These are phyloP conservation scores for Nicotiana tabacum DNA, from an alignment of 257 asterid species.

Conservation along the genomic window DNA sequence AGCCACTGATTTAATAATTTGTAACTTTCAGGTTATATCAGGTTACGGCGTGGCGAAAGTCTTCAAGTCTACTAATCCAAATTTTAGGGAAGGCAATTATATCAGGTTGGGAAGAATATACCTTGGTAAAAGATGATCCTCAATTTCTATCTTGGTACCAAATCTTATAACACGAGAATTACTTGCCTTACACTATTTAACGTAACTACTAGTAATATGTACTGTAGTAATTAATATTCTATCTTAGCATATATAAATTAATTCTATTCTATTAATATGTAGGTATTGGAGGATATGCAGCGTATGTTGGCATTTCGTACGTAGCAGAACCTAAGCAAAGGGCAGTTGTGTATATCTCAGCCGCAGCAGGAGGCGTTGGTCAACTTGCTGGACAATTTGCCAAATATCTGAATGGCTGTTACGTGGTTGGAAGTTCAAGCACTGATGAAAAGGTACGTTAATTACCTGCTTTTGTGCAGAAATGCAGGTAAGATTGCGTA, in stretches of 20 bases:
- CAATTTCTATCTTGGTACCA: background rate
- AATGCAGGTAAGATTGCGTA: too few relatives aligned
- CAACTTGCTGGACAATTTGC: slow-evolving; percentile 16
- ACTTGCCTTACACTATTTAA: too few relatives aligned
- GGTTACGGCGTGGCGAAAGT: background rate
- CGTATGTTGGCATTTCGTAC: background rate
- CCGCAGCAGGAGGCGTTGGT: slow-evolving; percentile 16
- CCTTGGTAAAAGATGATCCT: background rate
- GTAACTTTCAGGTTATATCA: background rate
- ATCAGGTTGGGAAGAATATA: background rate
- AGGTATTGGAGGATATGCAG: background rate
- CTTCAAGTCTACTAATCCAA: background rate
- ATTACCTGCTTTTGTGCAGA: too few relatives aligned
- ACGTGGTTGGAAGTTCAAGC: slow-evolving; percentile 13
- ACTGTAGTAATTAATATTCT: too few relatives aligned
- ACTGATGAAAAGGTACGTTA: slow-evolving; percentile 6
- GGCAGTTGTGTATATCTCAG: slow-evolving; percentile 11
- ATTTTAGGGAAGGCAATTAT: background rate
- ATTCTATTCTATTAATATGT: background rate
- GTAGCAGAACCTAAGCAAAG: slow-evolving; percentile 3
- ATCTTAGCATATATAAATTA: too few relatives aligned
- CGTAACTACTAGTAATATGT: too few relatives aligned
- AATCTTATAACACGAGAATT: background rate
- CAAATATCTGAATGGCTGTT: background rate
- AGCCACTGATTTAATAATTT: too few relatives aligned